Base-by-base conservation (phyloP, 2,329 filamentous ascomycete species). In the Capronia epimyces region DNA sequence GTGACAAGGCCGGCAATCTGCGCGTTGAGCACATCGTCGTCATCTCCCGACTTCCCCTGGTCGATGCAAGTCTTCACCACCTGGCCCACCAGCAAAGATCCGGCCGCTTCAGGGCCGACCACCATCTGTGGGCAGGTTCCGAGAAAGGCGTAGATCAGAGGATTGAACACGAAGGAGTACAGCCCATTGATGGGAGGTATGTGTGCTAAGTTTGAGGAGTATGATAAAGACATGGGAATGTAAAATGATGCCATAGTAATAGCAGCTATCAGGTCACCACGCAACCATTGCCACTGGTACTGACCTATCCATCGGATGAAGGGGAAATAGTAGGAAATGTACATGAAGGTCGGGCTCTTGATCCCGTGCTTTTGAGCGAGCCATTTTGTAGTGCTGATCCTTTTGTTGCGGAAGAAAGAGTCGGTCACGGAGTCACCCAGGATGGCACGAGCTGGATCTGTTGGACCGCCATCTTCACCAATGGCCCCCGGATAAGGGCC, bases 241-340 rank as follows among this genome's bases (percentile, higher is more conserved):
- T 98, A 98, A 72, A 98, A 93, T 21, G 90, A 95, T n/a, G 91
- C 88, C 73, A 98, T 85, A n/a, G 93, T 97, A 56, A 97, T 68
- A 43, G 91, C 90, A 7, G 91, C 86, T 12, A 95, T 75, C 15
- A 97, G 71, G 68, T 98, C 93, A 42, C 93, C 93, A 61, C 84
- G 81, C 42, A 97, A 69, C 69, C 87, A 95, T 2, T 81, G 79
- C 78, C 82, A 83, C 61, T 80, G 82, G 69, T 98, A 98, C 70
- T 95, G 88, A 46, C 76, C 77, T 56, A 95, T 84, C 93, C 93
- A 98, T 58, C 85, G 89, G 59, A 95, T 73, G 55, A 90, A 87
- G 0, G 93, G 93, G 40, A 98, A 75, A 66, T 98, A 98, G 72
- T 98, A 97, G 3, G 85, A 83, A 55, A 96, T 70, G 66, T 97